Conservation (phyloP, 2,329 filamentous ascomycete species). For the Microdochium paspali region DNA sequence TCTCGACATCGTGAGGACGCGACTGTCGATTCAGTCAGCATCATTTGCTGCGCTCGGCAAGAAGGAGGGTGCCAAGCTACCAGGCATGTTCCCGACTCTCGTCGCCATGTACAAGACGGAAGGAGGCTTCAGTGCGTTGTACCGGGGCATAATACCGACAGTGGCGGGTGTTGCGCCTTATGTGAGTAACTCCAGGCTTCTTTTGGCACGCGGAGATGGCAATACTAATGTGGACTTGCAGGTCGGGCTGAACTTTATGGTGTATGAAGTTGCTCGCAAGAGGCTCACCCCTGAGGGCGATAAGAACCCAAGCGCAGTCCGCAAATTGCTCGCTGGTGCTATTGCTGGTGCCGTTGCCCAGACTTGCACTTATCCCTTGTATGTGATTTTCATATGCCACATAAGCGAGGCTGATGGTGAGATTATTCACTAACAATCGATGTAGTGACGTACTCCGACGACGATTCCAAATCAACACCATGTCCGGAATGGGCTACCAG, state of each 20-base stretch:
- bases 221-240: constrained; percentile 20
- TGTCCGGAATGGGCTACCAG: constrained; percentile 95
- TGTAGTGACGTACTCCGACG: constrained; percentile 79
- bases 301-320: constrained; percentile 65
- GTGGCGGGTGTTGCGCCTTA: constrained; percentile 94
- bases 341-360: constrained; percentile 95
- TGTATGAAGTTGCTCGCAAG: constrained; percentile 80
- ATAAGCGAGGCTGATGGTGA: not conserved
- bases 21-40: constrained; percentile 94
- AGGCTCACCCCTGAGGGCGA: constrained; percentile 83
- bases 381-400: constrained; percentile 38
- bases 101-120: constrained; percentile 80
- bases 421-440: constrained; percentile 9
- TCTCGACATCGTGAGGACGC: constrained; percentile 92
- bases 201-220: constrained; percentile 2
- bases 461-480: constrained; percentile 97
- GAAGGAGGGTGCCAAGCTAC: constrained; percentile 54
- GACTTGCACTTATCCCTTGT: constrained; percentile 97
- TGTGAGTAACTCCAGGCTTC: no score
- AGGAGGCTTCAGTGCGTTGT: constrained; percentile 77
- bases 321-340: constrained; percentile 83
- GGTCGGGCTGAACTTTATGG: constrained; percentile 98
- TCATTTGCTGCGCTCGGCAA: constrained; percentile 73
- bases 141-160: constrained; percentile 88
- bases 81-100: constrained; percentile 88